These are phyloP conservation scores for Neurospora sp. DNA, from an alignment of 495 filamentous ascomycete genomes.

Conservation along the genomic window DNA sequence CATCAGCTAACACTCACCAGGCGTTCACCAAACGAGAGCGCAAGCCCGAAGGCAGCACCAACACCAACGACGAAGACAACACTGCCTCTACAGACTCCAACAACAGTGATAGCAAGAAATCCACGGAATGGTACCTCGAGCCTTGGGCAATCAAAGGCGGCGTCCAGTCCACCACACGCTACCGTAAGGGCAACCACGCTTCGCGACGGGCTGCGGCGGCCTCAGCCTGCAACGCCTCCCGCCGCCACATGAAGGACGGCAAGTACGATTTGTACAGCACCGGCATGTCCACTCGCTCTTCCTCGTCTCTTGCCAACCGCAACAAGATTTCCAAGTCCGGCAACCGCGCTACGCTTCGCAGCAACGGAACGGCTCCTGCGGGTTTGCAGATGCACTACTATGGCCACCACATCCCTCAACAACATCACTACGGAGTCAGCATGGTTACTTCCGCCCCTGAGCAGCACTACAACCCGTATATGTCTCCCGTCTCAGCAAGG, in stretches of 20 bases:
- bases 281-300: background rate
- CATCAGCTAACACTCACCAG: slow-evolving; percentile 11
- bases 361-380: background rate
- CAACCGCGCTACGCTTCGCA: background rate
- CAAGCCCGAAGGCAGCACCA: slow-evolving; percentile 4
- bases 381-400: background rate
- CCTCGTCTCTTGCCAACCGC: background rate
- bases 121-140: slow-evolving; percentile 33
- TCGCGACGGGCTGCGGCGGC: slow-evolving; percentile 3
- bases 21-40: slow-evolving; percentile 35
- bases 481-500: slow-evolving; percentile 1
- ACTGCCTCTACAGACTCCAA: background rate
- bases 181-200: slow-evolving; percentile 29
- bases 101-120: slow-evolving; percentile 20
- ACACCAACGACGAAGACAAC: slow-evolving; percentile 1
- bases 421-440: background rate
- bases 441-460: background rate
- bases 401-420: background rate
- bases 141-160: slow-evolving; percentile 27
- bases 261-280: background rate
- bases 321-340: background rate
- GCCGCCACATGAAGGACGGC: background rate
- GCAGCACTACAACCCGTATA: background rate
- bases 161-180: slow-evolving; percentile 38
- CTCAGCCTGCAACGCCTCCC: background rate